Conservation (phyloP, 2,329 filamentous ascomycete species). For the Colletotrichum tropicicola region DNA sequence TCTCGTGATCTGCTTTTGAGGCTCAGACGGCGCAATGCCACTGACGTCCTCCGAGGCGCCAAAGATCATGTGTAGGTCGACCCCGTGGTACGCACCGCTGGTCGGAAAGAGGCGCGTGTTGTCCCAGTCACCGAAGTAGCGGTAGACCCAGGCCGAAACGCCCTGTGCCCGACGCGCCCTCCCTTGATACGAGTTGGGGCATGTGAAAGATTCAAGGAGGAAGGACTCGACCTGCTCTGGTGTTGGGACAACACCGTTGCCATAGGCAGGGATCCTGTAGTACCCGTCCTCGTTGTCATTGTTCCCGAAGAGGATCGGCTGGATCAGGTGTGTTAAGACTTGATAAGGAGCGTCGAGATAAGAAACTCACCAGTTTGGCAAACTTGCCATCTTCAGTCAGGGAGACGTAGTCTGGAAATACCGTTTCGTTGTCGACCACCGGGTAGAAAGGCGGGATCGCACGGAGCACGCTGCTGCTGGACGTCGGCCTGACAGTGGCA, state of each 20-base stretch:
- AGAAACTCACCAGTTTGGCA: conserved; percentile 35
- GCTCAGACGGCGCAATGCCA: conserved; percentile 41
- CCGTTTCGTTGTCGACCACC: conserved; percentile 46
- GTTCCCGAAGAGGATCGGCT: conserved; percentile 53
- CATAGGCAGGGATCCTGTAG: conserved; percentile 54
- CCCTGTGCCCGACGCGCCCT: conserved; percentile 41
- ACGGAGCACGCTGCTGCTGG: conserved; percentile 45
- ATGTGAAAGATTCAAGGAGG: conserved; percentile 55
- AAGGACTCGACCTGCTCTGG: conserved; percentile 47
- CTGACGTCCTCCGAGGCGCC: conserved; percentile 49
- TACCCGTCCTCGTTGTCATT: conserved; percentile 57
- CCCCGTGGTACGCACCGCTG: conserved; percentile 59
- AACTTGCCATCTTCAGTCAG: conserved; percentile 45
- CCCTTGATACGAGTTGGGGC: conserved; percentile 51
- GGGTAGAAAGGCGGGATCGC: conserved; percentile 52
- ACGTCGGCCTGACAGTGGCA: conserved; percentile 40
- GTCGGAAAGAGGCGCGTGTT: conserved; percentile 54
- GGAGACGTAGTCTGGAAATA: conserved; percentile 51
- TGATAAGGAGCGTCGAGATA: background rate
- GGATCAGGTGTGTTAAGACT: fast-evolving
- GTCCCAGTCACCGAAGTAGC: conserved; percentile 59
- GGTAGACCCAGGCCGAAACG: conserved; percentile 53
- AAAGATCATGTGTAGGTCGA: conserved; percentile 57
- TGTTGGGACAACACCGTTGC: conserved; percentile 47
- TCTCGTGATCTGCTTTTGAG: conserved; percentile 42